A percentile compares a stretch with the other conserved stretches of the same genome.
These are phyloP conservation scores for Paramecium tetraurelia DNA, from an alignment of 73 alveolate genomes.

Conservation along the genomic window DNA sequence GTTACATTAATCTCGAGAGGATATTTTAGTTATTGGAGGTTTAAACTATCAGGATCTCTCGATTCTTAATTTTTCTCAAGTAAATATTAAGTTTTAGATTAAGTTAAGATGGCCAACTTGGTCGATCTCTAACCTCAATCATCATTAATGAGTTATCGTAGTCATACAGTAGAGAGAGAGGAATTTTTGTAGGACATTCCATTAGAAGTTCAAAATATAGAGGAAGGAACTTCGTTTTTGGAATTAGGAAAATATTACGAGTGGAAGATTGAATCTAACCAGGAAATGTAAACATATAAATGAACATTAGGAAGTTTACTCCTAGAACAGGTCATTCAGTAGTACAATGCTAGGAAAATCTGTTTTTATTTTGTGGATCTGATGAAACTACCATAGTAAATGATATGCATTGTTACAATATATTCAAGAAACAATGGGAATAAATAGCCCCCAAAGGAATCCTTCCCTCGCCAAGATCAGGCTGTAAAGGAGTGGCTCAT, in stretches of 20 bases:
- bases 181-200: slow-evolving; percentile 32
- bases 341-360: not conserved
- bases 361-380: slow-evolving; percentile 35
- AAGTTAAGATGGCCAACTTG: not conserved
- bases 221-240: slow-evolving; percentile 29
- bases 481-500: slow-evolving; percentile 35
- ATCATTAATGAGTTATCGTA: slow-evolving; percentile 20
- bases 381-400: slow-evolving; percentile 15
- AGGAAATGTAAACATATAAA: not conserved
- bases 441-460: not conserved
- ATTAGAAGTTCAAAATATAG: not conserved
- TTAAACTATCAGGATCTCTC: not conserved
- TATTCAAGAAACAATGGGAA: slow-evolving; percentile 1
- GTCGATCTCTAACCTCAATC: slow-evolving; percentile 46
- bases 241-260: slow-evolving; percentile 48
- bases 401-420: not conserved
- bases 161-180: slow-evolving; percentile 27
- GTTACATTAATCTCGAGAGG: not conserved
- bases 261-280: slow-evolving; percentile 11
- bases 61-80: slow-evolving; percentile 7
- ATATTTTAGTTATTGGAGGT: slow-evolving; percentile 12
- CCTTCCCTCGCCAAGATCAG: slow-evolving; percentile 20
- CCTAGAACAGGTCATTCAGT: slow-evolving; percentile 58
- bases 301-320: not conserved
- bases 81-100: not conserved